A percentile compares a stretch with the other conserved stretches of the same genome.
These are phyloP conservation scores for Symmetrospora coprosmae DNA, from an alignment of 768 basidiomycete species.

Conservation along the genomic window DNA sequence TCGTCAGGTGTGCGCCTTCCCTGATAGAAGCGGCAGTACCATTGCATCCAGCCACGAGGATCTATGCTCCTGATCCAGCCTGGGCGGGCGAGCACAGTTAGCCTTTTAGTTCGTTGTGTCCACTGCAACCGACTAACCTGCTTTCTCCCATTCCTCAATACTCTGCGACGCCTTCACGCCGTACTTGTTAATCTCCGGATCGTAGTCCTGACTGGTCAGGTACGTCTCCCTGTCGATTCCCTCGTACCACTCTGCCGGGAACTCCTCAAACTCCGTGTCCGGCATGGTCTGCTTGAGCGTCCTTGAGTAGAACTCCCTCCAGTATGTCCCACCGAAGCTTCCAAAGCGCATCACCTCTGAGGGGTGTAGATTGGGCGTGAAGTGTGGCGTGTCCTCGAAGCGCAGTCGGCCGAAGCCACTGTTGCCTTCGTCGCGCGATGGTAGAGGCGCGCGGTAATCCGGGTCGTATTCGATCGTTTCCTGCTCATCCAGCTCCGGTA, in stretches of 20 bases:
- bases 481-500: neutral
- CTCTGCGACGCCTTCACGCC: slow-evolving; percentile 27
- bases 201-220: slow-evolving; percentile 18
- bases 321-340: slow-evolving; percentile 13
- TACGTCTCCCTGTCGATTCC: neutral
- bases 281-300: neutral
- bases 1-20: slow-evolving; percentile 19
- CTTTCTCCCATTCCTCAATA: slow-evolving; percentile 29
- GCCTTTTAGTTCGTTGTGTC: too few species aligned
- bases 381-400: slow-evolving; percentile 15
- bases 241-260: slow-evolving; percentile 7
- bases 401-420: slow-evolving; percentile 7
- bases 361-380: slow-evolving; percentile 11
- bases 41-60: slow-evolving; percentile 29
- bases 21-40: slow-evolving; percentile 27
- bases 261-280: slow-evolving; percentile 1
- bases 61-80: slow-evolving; percentile 26
- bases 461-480: slow-evolving; percentile 9
- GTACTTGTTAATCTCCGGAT: slow-evolving; percentile 24
- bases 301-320: neutral
- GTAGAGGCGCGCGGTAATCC: slow-evolving; percentile 12
- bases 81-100: too few species aligned
- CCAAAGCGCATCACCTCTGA: slow-evolving; percentile 7
- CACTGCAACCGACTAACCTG: too few species aligned
- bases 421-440: neutral